These are phyloP conservation scores for Stagonosporopsis cucurbitacearum DNA, from an alignment of 2,329 filamentous ascomycete species.

Conservation along the genomic window DNA sequence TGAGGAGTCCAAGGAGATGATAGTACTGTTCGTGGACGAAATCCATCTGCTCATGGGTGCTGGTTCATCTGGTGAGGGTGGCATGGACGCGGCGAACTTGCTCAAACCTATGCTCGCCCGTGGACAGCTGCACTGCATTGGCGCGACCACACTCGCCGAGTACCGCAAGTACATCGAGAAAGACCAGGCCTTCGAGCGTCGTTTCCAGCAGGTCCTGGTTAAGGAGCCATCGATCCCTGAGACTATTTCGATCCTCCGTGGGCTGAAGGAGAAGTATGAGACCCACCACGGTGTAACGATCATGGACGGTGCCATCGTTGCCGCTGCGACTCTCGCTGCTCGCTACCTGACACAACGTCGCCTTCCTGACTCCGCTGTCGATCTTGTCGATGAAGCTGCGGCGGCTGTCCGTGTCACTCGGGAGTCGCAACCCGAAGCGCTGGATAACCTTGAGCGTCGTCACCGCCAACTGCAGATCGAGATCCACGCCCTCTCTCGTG, in stretches of 20 bases:
- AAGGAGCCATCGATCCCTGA: slow-evolving; percentile 90
- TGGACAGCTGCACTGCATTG: slow-evolving; percentile 96
- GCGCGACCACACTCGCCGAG: slow-evolving; percentile 91
- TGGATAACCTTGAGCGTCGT: slow-evolving; percentile 91
- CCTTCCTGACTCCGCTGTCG: slow-evolving; percentile 94
- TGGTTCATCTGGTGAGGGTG: slow-evolving; percentile 90
- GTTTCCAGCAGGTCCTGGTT: slow-evolving; percentile 97
- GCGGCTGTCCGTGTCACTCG: slow-evolving; percentile 94
- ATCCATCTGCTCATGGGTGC: slow-evolving; percentile 99
- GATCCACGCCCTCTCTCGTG: slow-evolving; percentile 91
- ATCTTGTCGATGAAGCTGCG: slow-evolving; percentile 94
- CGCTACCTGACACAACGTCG: slow-evolving; percentile 90
- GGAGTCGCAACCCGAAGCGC: slow-evolving; percentile 94
- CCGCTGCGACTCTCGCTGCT: slow-evolving; percentile 87
- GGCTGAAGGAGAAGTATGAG: slow-evolving; percentile 97
- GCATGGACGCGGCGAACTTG: slow-evolving; percentile 98
- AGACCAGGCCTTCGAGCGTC: slow-evolving; percentile 95
- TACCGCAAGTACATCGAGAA: slow-evolving; percentile 99
- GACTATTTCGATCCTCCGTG: slow-evolving; percentile 97
- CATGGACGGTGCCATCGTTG: slow-evolving; percentile 88
- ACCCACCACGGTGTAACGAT: slow-evolving; percentile 98
- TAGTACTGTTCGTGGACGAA: slow-evolving; percentile 97
- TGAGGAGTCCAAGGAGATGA: slow-evolving; percentile 91
- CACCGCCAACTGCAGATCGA: slow-evolving; percentile 94
- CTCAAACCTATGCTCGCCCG: slow-evolving; percentile 98